Evolutionary conservation across 1,284 basidiomycete species (phyloP).

Genomic region (Cutaneotrichosporon dermatis): DNA sequence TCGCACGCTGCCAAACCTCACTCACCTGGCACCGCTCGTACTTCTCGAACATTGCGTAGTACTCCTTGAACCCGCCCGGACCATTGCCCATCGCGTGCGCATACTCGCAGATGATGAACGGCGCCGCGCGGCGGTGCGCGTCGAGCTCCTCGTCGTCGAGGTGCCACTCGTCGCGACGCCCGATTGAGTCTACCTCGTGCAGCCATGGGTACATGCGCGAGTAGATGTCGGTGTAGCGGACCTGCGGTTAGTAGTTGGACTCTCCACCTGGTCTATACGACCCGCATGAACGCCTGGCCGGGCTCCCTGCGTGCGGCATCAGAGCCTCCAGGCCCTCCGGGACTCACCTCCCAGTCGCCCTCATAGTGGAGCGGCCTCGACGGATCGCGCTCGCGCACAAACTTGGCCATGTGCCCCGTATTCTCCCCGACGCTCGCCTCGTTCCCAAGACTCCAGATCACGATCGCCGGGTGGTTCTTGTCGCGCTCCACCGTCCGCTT

Average conservation of each 20-base stretch:
- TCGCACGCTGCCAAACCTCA: too few species aligned
- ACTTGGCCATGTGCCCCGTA: slow-evolving; percentile 23
- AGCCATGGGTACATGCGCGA: slow-evolving; percentile 24
- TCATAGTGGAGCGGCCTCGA: slow-evolving; percentile 29
- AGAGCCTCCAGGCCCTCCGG: too few species aligned
- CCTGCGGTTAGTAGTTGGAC: neutral
- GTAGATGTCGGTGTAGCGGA: slow-evolving; percentile 21
- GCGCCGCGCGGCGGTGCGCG: slow-evolving; percentile 10
- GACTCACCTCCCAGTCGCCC: slow-evolving; percentile 18
- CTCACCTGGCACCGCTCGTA: slow-evolving; percentile 18
- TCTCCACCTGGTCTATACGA: too few species aligned
- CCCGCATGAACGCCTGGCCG: too few species aligned
- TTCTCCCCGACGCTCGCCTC: slow-evolving; percentile 26
- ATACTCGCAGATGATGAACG: slow-evolving; percentile 27
- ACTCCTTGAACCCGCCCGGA: slow-evolving; percentile 25
- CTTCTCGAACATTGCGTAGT: slow-evolving; percentile 24
- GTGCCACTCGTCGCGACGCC: slow-evolving; percentile 6
- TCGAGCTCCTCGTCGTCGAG: slow-evolving; percentile 10
- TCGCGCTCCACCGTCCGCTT: slow-evolving; percentile 25
- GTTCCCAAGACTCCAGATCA: slow-evolving; percentile 32
- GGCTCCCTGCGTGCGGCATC: too few species aligned
- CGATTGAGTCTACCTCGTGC: slow-evolving; percentile 18
- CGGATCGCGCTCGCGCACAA: slow-evolving; percentile 19
- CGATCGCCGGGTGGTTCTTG: slow-evolving; percentile 29
- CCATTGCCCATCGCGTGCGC: slow-evolving; percentile 32